Base-by-base conservation (phyloP, 345 rosid species). In the Moricandia arvensis region DNA sequence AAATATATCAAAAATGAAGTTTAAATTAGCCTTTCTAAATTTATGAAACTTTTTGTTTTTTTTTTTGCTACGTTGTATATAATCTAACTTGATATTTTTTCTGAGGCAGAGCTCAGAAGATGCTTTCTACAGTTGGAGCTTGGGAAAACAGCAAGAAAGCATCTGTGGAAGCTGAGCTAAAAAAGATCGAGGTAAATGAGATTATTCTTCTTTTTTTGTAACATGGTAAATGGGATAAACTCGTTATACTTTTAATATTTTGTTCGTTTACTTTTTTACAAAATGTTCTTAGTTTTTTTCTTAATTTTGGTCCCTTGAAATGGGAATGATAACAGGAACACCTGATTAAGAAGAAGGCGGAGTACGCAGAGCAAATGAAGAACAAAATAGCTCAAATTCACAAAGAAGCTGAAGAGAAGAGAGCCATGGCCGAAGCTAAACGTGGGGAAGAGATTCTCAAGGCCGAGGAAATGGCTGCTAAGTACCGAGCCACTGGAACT, bases 391-490 rank as follows among this genome's bases (percentile, higher is more conserved):
- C 96, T 8, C 21, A 73, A 43, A 83, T 90, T 61, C 98, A 92
- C 83, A 95, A 85, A 77, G 84, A 41, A 76, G 97, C 97, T 3
- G 97, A 95, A 77, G 98, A 95, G 51, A 88, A 87, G 80, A 89
- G 82, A 77, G 98, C 99, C 1, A 72, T 82, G 16, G 73, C 85
- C 43, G 96, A 86, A 86, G 96, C 99, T 4, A 88, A 84, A 71
- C 86, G 83, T 0, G 93, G 93, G 11, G 97, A 95, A 81, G 93
- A 92, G 15, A n/a, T 88, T 63, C 96, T 95, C 71, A 95, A 86
- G 69, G 93, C 97, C 2, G 99, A 95, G 76, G 97, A 95, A 77
- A 16, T 49, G 6, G 97, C 94, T 30, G 94, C 94, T 1, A 95
- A 92, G 72, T 93, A 87, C 72, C 89, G 94, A 0, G 94, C 92